Conservation (phyloP, 257 asterid species). For the Sherardia arvensis region DNA sequence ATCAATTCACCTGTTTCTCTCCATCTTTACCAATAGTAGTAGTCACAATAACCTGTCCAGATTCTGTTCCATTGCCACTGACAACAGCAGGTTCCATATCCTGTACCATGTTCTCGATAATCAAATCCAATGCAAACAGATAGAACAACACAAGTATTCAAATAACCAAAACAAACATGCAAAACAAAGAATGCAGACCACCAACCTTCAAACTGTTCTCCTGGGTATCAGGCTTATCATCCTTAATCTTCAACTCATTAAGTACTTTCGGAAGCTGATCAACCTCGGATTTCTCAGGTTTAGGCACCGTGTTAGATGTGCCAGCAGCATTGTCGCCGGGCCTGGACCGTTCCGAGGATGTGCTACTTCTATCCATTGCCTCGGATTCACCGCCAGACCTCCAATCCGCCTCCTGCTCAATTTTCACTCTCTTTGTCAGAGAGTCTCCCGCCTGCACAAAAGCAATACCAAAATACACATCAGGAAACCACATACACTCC, state of each 20-base stretch:
- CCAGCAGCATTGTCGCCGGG: slow-evolving; percentile 29
- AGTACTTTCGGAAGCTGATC: slow-evolving; percentile 31
- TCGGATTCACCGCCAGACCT: slow-evolving; percentile 27
- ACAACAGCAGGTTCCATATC: slow-evolving; percentile 72
- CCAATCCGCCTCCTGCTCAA: slow-evolving; percentile 43
- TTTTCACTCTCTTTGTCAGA: slow-evolving; percentile 43
- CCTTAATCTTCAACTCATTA: slow-evolving; percentile 31
- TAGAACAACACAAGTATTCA: background rate
- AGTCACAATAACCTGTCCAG: slow-evolving; percentile 87
- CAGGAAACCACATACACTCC: no score
- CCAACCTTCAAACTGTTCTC: slow-evolving; percentile 52
- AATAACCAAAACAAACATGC: background rate
- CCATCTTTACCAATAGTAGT: slow-evolving; percentile 63
- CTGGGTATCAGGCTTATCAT: slow-evolving; percentile 23
- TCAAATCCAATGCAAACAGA: background rate
- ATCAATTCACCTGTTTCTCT: slow-evolving; percentile 56
- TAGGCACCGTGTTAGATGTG: slow-evolving; percentile 20
- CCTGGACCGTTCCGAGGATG: slow-evolving; percentile 24
- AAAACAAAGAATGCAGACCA: slow-evolving; percentile 4
- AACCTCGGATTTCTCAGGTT: slow-evolving; percentile 31
- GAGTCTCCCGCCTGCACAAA: slow-evolving; percentile 50
- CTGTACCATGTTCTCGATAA: slow-evolving; percentile 21
- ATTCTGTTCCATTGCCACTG: slow-evolving; percentile 73
- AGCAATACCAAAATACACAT: background rate
- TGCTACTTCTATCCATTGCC: slow-evolving; percentile 22